phyloP scores from a whole-genome alignment of 352 stramenopile genomes.

The Globisporangium recalcitrans region DNA sequence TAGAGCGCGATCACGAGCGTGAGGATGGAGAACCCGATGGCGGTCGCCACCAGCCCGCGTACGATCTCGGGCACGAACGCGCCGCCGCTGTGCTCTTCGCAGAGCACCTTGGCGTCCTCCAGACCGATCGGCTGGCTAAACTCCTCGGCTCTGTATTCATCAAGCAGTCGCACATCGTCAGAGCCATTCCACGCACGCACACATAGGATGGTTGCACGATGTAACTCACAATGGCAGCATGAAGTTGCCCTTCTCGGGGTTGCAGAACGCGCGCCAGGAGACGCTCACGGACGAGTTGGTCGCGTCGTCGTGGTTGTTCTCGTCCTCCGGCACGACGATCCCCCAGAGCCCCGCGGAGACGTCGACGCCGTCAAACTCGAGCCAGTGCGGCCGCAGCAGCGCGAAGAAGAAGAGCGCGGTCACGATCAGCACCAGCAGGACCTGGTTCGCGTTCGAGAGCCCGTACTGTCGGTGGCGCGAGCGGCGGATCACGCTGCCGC shows the following conservation, averaged over 20 bases:
- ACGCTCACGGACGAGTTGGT: conserved; percentile 28
- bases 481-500: conserved; percentile 17
- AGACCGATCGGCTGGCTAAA: conserved; percentile 17
- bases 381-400: conserved; percentile 58
- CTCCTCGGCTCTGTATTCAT: conserved; percentile 2
- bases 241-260: conserved; percentile 21
- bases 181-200: not conserved
- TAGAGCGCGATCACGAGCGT: conserved; percentile 48
- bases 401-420: conserved; percentile 54
- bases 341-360: conserved; percentile 51
- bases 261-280: conserved; percentile 54
- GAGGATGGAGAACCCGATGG: conserved; percentile 40
- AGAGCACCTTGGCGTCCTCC: conserved; percentile 26
- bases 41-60: conserved; percentile 38
- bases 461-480: conserved; percentile 64
- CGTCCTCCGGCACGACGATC: conserved; percentile 28
- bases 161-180: not conserved
- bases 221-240: conserved; percentile 23
- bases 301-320: conserved; percentile 18
- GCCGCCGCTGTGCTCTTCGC: conserved; percentile 23
- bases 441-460: conserved; percentile 82
- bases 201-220: not conserved
- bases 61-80: conserved; percentile 28
- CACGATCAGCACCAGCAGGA: conserved; percentile 57
- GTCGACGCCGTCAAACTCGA: conserved; percentile 33